A percentile compares a stretch with the other conserved stretches of the same genome.
Evolutionary conservation across 768 basidiomycete species (phyloP).

Genomic region (Clavaria fumosa): DNA sequence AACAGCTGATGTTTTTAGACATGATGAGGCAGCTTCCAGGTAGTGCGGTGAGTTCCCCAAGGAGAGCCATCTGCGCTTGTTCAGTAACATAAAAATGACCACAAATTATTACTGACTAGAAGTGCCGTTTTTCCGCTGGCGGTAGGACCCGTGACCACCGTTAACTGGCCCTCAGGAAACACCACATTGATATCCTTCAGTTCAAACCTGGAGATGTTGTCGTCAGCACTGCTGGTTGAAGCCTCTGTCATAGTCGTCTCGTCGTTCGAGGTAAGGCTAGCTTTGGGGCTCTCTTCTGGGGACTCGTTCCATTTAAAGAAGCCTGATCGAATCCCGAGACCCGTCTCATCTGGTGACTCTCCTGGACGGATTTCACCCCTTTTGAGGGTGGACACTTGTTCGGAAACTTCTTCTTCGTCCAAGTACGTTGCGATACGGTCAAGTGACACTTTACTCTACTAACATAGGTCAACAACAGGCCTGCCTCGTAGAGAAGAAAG

Average conservation of each 20-base stretch:
- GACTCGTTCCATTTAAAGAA: constrained; percentile 50
- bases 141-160: constrained; percentile 64
- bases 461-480: not conserved
- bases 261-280: constrained; percentile 3
- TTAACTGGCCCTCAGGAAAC: constrained; percentile 60
- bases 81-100: not conserved
- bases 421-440: constrained; percentile 55
- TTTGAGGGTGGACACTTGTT: constrained; percentile 53
- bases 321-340: constrained; percentile 43
- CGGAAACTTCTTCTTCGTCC: constrained; percentile 53
- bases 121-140: constrained; percentile 76
- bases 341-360: constrained; percentile 21
- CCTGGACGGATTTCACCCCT: constrained; percentile 18
- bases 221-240: constrained; percentile 14
- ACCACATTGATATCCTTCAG: constrained; percentile 46
- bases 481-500: too few species aligned
- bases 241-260: constrained; percentile 10
- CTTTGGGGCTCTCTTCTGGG: constrained; percentile 10
- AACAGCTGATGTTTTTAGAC: constrained; percentile 42
- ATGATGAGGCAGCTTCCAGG: constrained; percentile 40
- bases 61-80: constrained; percentile 39
- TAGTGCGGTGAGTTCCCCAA: constrained; percentile 54
- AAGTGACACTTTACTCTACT: constrained; percentile 44
- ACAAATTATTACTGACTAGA: constrained; percentile 28
- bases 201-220: constrained; percentile 43